Percentiles rank a stretch among this genome's conserved stretches.
Evolutionary conservation across 768 basidiomycete species (phyloP).

Genomic region (Lactifluus echinatus): DNA sequence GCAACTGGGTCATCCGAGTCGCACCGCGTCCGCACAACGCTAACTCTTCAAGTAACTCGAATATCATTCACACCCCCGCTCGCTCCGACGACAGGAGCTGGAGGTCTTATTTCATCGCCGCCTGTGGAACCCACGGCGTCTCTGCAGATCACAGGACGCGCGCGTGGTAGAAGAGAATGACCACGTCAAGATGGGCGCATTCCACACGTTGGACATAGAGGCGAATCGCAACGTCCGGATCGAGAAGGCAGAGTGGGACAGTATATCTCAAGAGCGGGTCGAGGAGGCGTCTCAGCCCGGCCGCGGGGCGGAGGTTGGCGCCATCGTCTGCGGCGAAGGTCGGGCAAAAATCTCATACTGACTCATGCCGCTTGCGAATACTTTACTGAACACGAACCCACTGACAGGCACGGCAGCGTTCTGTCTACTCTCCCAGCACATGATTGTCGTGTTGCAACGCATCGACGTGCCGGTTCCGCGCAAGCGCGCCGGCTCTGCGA

Average conservation of each 20-base stretch:
- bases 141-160: slow-evolving; percentile 81
- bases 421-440: slow-evolving; percentile 92
- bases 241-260: slow-evolving; percentile 94
- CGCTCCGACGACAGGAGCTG: slow-evolving; percentile 38
- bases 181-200: slow-evolving; percentile 87
- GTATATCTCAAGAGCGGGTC: slow-evolving; percentile 70
- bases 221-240: slow-evolving; percentile 84
- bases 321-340: slow-evolving; percentile 93
- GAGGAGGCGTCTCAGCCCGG: slow-evolving; percentile 90
- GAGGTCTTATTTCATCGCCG: slow-evolving; percentile 23
- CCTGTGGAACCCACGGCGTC: slow-evolving; percentile 39
- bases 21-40: slow-evolving; percentile 72
- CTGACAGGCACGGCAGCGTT: slow-evolving; percentile 71
- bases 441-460: slow-evolving; percentile 89
- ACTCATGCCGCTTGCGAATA: not conserved
- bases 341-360: not conserved
- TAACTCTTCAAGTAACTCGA: slow-evolving; percentile 74
- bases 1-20: slow-evolving; percentile 93
- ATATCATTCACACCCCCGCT: slow-evolving; percentile 75
- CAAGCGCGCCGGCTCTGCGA: slow-evolving; percentile 73
- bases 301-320: slow-evolving; percentile 91
- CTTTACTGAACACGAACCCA: not conserved
- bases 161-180: slow-evolving; percentile 79
- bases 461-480: slow-evolving; percentile 85
- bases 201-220: slow-evolving; percentile 91